phyloP scores from a whole-genome alignment of 345 rosid genomes.

The Boechera retrofracta region DNA sequence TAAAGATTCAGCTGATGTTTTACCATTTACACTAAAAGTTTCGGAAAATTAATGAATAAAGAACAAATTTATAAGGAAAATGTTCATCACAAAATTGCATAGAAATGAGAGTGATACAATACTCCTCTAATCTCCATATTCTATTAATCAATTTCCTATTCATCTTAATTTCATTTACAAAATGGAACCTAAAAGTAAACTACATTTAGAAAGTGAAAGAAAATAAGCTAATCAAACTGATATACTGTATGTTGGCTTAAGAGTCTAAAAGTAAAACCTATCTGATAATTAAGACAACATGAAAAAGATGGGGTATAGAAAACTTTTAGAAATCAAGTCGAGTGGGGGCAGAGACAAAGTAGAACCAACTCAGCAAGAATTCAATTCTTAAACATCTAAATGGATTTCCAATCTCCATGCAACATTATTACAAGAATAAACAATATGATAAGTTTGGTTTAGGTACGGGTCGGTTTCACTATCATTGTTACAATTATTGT shows the following conservation, averaged over 20 bases:
- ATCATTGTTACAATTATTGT: constrained; percentile 10
- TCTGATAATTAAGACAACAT: neutral
- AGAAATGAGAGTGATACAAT: neutral
- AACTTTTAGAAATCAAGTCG: neutral
- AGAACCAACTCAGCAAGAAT: constrained; percentile 7
- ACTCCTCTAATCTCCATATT: neutral
- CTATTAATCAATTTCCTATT: neutral
- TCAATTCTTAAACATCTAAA: neutral
- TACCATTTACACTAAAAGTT: no score
- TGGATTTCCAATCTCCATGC: neutral
- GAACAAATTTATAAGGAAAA: neutral
- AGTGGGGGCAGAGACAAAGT: constrained; percentile 21
- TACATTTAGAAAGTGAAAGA: neutral
- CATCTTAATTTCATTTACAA: neutral
- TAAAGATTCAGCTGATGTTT: no score
- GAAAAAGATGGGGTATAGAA: neutral
- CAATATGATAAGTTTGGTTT: neutral
- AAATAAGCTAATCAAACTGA: neutral
- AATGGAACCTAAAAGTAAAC: neutral
- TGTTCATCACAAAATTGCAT: neutral
- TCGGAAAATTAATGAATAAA: no score
- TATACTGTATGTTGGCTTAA: neutral
- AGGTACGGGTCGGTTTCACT: constrained; percentile 14
- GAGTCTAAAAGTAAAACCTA: neutral
- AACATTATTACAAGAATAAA: neutral